Evolutionary conservation across 2,329 filamentous ascomycete genomes (phyloP).

Genomic region (Diplodia sapinea): DNA sequence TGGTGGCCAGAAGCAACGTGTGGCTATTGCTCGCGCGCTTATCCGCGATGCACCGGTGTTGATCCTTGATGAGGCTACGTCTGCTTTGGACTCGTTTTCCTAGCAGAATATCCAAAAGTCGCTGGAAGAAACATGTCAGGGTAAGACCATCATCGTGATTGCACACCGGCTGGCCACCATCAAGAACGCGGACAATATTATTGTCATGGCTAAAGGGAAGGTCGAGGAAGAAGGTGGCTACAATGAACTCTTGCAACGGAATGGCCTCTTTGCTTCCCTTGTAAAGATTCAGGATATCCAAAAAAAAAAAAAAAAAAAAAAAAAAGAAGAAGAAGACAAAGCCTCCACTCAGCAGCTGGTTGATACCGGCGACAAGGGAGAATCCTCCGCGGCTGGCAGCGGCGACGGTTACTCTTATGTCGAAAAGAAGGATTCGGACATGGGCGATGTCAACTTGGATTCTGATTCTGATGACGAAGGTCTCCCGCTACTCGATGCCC

Average conservation of each 20-base stretch:
- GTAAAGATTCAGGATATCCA: conserved; percentile 24
- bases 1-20: conserved; percentile 92
- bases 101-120: conserved; percentile 72
- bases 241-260: conserved; percentile 46
- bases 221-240: conserved; percentile 50
- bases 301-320: too few relatives aligned
- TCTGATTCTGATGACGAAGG: conserved; percentile 14
- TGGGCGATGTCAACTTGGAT: conserved; percentile 11
- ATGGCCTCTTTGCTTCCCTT: conserved; percentile 50
- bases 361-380: conserved; percentile 6
- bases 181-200: conserved; percentile 49
- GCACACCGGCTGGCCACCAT: conserved; percentile 51
- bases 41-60: conserved; percentile 90
- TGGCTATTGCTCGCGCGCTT: conserved; percentile 89
- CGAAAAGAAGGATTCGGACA: conserved; percentile 7
- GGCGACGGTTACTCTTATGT: neutral
- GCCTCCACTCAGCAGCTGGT: neutral
- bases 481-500: conserved; percentile 17
- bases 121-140: conserved; percentile 61
- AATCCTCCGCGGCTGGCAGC: neutral
- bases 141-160: conserved; percentile 50
- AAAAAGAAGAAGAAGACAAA: conserved; percentile 8
- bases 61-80: conserved; percentile 42
- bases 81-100: conserved; percentile 31
- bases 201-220: conserved; percentile 48